Evolutionary conservation across 768 basidiomycete species (phyloP).

Genomic region (Xerocomus brunneocitrinus): DNA sequence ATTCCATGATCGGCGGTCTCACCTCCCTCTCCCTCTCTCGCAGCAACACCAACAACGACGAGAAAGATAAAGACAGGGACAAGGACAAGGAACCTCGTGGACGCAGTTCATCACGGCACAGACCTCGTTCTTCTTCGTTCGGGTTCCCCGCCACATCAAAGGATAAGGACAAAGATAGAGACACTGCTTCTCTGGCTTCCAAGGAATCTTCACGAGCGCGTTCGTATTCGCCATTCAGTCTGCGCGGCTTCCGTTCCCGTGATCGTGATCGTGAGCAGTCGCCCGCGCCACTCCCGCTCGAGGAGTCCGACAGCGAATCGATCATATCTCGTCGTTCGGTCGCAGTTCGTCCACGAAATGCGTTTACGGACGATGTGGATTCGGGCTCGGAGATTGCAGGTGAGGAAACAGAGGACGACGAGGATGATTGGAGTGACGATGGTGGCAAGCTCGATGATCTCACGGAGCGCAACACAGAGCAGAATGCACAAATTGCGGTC

Average conservation of each 20-base stretch:
- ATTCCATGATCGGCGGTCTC: constrained; percentile 66
- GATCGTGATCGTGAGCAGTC: constrained; percentile 52
- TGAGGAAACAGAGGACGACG: constrained; percentile 45
- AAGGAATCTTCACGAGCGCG: constrained; percentile 58
- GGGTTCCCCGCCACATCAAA: constrained; percentile 33
- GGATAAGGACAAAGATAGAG: constrained; percentile 31
- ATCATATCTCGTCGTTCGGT: constrained; percentile 31
- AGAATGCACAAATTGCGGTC: constrained; percentile 56
- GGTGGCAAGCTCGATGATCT: constrained; percentile 63
- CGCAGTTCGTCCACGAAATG: constrained; percentile 52
- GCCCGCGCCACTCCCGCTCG: constrained; percentile 53
- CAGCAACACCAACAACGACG: constrained; percentile 38
- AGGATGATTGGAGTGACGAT: constrained; percentile 59
- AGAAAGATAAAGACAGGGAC: constrained; percentile 41
- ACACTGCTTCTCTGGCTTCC: constrained; percentile 39
- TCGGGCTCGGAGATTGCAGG: constrained; percentile 60
- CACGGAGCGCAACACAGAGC: constrained; percentile 86
- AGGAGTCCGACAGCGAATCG: constrained; percentile 49
- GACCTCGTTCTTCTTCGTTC: constrained; percentile 47
- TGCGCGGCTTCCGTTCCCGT: constrained; percentile 60
- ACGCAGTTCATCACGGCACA: constrained; percentile 31
- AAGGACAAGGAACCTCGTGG: constrained; percentile 53
- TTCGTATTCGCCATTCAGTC: constrained; percentile 75
- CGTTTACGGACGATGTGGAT: constrained; percentile 55
- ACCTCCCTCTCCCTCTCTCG: constrained; percentile 62